These are phyloP conservation scores for Lipomyces starkeyi DNA, from an alignment of 805 yeast genomes.

Conservation along the genomic window DNA sequence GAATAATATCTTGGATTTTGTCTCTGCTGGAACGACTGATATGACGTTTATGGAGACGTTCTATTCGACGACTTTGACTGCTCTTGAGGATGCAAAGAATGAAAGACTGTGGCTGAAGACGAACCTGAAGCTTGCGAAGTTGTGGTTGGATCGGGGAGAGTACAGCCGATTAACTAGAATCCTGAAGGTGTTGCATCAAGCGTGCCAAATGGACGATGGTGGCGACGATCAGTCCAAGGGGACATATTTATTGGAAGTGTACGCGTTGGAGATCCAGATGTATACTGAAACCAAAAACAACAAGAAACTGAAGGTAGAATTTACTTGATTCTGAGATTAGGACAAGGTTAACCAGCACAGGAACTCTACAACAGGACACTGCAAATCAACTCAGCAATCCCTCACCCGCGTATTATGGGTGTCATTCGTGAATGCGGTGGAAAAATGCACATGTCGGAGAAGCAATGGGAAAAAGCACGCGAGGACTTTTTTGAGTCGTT, in stretches of 20 bases:
- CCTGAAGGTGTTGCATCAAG: conserved; percentile 32
- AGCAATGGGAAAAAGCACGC: conserved; percentile 63
- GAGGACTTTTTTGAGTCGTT: conserved; percentile 61
- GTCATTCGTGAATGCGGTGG: conserved; percentile 81
- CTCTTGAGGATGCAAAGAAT: conserved; percentile 40
- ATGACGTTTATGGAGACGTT: conserved; percentile 41
- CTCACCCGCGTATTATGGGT: conserved; percentile 78
- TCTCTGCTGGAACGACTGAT: conserved; percentile 38
- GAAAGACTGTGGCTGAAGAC: conserved; percentile 45
- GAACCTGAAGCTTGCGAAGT: conserved; percentile 44
- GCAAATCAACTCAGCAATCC: conserved; percentile 64
- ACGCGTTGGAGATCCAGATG: conserved; percentile 69
- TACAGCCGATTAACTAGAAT: conserved; percentile 32
- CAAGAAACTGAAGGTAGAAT: conserved; percentile 46
- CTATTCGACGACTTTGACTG: conserved; percentile 40
- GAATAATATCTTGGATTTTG: conserved; percentile 44
- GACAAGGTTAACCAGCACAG: conserved; percentile 36
- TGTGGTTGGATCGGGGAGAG: conserved; percentile 43
- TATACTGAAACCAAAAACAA: conserved; percentile 51
- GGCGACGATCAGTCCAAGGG: conserved; percentile 40
- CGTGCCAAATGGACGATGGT: conserved; percentile 38
- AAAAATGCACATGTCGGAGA: conserved; percentile 63
- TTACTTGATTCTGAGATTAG: not conserved
- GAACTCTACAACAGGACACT: conserved; percentile 57
- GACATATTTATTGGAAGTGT: conserved; percentile 59